Base-by-base conservation (phyloP, 2,329 filamentous ascomycete species). In the Paecilomyces niveus region DNA sequence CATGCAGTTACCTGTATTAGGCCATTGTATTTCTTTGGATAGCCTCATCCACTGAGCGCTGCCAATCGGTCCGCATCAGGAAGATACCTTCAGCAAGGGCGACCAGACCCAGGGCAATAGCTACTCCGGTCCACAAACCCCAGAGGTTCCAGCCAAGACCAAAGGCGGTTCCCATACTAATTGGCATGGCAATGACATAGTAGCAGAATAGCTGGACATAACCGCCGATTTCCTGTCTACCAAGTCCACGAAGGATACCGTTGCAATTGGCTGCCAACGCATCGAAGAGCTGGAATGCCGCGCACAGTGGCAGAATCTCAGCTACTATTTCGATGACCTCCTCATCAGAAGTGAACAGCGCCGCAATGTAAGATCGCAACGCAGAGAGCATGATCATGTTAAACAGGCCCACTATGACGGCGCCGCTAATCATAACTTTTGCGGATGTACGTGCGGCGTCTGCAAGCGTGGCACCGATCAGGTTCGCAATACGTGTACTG, bases 261-360 rank as follows among this genome's bases (percentile, higher is more conserved):
- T 94, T 92, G 58, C 89, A 91, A 45, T 88, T 88, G 2, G 89
- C 84, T 0, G 89, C 85, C 18, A 96, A 72, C 1, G 89, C 86
- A 72, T 99, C 93, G 66, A 95, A 92, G 24, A 96, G 82, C 72
- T 97, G 92, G 81, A 97, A 95, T 1, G 90, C 83, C 0, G 92
- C 92, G 60, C 90, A 90, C 2, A 97, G 76, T 0, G 92, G 92
- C 35, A 97, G 81, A 2, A 91, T 84, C 2, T 76, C 73, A 0
- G 89, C 83, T 21, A 90, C 88, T 33, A 91, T 77, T 21, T 76
- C 78, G 60, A 90, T 83, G 56, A 93, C 89, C 53, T 87, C 85
- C 5, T 78, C 69, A 63, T 93, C 89, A 6, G 83, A 78, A n/a
- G 89, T 92, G 72, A 93, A 92, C 6, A 97, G 83, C 49, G 83